These are phyloP conservation scores for Radiomyces spectabilis DNA, from an alignment of 192 early-diverging fungal genomes.

Conservation along the genomic window DNA sequence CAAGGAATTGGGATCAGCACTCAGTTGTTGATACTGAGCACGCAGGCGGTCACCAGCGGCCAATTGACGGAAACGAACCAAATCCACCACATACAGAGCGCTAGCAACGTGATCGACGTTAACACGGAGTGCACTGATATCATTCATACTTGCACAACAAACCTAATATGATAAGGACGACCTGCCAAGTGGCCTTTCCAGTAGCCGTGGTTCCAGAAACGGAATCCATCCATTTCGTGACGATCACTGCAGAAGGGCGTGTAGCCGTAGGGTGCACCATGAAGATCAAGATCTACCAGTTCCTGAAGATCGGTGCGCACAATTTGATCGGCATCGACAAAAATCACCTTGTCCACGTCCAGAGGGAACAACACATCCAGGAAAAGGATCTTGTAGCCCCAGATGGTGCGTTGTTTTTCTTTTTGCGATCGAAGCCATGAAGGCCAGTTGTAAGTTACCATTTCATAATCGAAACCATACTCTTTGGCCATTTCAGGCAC, in stretches of 20 bases:
- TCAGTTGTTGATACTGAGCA: constrained; percentile 88
- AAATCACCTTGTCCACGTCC: constrained; percentile 87
- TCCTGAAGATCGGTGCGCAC: constrained; percentile 94
- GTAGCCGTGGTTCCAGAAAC: constrained; percentile 97
- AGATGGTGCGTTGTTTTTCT: constrained; percentile 95
- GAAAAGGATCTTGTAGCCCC: constrained; percentile 99
- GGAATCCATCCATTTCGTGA: constrained; percentile 89
- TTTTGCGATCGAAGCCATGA: constrained; percentile 88
- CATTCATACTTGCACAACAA: not conserved
- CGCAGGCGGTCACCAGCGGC: constrained; percentile 91
- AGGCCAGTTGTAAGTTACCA: constrained; percentile 99
- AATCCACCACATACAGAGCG: constrained; percentile 94
- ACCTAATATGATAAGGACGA: constrained; percentile 90
- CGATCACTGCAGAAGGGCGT: constrained; percentile 93
- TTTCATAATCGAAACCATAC: constrained; percentile 88
- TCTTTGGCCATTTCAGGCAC: constrained; percentile 81
- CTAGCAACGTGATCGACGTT: no score
- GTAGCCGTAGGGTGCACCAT: constrained; percentile 94
- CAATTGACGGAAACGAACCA: constrained; percentile 84
- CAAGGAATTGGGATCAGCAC: constrained; percentile 78
- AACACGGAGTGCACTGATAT: no score
- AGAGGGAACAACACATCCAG: constrained; percentile 96
- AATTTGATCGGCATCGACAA: constrained; percentile 98
- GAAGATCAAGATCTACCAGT: constrained; percentile 84
- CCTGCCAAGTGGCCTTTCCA: constrained; percentile 85